These are phyloP conservation scores for Aspergillus amoenus DNA, from an alignment of 2,329 filamentous ascomycete genomes.

Conservation along the genomic window DNA sequence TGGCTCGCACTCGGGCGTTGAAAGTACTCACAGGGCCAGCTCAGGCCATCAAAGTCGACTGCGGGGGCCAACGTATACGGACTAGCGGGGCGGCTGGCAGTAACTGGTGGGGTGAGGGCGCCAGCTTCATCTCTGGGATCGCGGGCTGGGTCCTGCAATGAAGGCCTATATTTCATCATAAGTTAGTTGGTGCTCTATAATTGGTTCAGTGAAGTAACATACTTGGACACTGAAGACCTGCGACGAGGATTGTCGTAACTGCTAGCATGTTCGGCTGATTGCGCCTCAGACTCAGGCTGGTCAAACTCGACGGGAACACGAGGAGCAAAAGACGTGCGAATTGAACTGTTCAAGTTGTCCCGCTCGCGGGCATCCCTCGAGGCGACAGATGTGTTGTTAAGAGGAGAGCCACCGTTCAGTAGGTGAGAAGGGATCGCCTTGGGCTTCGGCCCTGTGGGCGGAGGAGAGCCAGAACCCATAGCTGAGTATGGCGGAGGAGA, in stretches of 20 bases:
- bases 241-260: conserved; percentile 19
- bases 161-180: conserved; percentile 21
- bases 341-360: conserved; percentile 59
- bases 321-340: conserved; percentile 56
- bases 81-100: conserved; percentile 50
- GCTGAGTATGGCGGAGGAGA: conserved; percentile 26
- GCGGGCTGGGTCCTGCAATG: conserved; percentile 51
- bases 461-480: conserved; percentile 48
- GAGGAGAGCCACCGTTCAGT: conserved; percentile 55
- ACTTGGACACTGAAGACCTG: conserved; percentile 26
- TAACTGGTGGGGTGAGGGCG: conserved; percentile 52
- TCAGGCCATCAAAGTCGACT: conserved; percentile 53
- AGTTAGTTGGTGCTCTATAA: background rate
- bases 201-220: conserved; percentile 8
- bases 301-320: conserved; percentile 34
- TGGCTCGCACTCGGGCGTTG: background rate
- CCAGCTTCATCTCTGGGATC: conserved; percentile 54
- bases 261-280: conserved; percentile 17
- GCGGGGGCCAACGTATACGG: conserved; percentile 51
- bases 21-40: conserved; percentile 50
- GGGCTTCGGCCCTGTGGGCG: conserved; percentile 47
- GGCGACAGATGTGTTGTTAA: conserved; percentile 45
- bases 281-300: conserved; percentile 18
- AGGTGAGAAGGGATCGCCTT: conserved; percentile 58
- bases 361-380: conserved; percentile 55